Conservation (phyloP, 2,329 filamentous ascomycete species). For the Ophiostoma tasmaniense region DNA sequence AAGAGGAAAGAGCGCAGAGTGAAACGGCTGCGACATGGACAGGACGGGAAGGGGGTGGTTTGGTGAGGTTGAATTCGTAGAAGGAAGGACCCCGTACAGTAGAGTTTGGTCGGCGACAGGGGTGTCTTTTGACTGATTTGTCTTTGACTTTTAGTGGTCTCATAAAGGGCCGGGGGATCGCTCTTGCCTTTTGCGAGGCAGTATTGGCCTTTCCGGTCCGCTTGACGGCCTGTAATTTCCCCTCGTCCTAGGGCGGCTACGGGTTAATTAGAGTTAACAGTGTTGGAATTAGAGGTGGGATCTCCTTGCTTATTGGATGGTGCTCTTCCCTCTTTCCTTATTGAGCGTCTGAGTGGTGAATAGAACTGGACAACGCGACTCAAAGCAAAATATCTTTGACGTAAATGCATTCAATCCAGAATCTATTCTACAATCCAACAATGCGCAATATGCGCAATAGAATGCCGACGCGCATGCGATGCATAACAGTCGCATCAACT, state of each 20-base stretch:
- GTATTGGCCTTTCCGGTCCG: neutral
- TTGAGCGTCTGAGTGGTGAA: too few species aligned
- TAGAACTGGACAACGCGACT: too few species aligned
- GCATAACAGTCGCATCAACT: neutral
- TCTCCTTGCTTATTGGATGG: neutral
- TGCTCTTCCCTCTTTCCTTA: neutral
- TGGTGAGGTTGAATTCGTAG: neutral
- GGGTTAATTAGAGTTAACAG: neutral
- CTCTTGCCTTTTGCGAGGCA: neutral
- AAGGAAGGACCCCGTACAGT: neutral
- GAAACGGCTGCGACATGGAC: conserved; percentile 2
- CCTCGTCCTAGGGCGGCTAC: neutral
- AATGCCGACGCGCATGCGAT: neutral
- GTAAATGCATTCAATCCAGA: too few species aligned
- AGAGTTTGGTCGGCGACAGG: neutral
- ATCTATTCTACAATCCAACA: neutral
- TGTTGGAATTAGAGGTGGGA: neutral
- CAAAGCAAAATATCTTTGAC: too few species aligned
- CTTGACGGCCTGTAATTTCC: neutral
- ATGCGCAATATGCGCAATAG: neutral
- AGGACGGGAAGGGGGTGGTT: conserved; percentile 1
- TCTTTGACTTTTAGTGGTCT: neutral
- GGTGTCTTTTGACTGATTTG: neutral
- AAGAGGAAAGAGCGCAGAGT: neutral
- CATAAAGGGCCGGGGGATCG: neutral